These are phyloP conservation scores for Backusella liffmaniae DNA, from an alignment of 192 early-diverging fungal genomes.

Conservation along the genomic window DNA sequence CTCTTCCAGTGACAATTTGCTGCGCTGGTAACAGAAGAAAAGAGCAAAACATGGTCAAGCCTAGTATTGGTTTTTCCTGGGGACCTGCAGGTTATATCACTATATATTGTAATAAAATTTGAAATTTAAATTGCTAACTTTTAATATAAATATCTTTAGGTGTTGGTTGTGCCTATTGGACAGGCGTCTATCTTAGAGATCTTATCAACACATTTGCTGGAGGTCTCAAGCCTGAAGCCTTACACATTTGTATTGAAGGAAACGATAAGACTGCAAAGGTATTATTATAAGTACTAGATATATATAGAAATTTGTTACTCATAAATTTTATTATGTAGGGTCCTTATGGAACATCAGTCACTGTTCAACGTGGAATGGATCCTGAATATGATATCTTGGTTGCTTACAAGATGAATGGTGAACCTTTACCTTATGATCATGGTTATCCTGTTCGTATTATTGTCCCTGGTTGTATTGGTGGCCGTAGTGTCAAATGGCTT, in stretches of 20 bases:
- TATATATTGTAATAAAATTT: constrained; percentile 30
- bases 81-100: constrained; percentile 18
- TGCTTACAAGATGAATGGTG: constrained; percentile 81
- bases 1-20: constrained; percentile 56
- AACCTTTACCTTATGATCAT: constrained; percentile 74
- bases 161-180: neutral
- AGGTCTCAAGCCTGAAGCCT: neutral
- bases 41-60: constrained; percentile 65
- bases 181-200: neutral
- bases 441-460: constrained; percentile 86
- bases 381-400: constrained; percentile 69
- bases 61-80: constrained; percentile 58
- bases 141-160: neutral
- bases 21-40: constrained; percentile 70
- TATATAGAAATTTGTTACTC: neutral
- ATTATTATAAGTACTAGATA: neutral
- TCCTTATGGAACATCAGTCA: constrained; percentile 74
- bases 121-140: neutral
- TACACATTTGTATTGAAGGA: constrained; percentile 49
- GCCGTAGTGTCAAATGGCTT: constrained; percentile 87
- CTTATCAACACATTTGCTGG: neutral
- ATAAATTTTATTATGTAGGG: constrained; percentile 29
- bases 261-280: constrained; percentile 56
- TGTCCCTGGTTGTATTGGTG: constrained; percentile 88
- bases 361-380: constrained; percentile 64